Conservation (phyloP, 257 asterid species). For the Solanum infundibuliforme region DNA sequence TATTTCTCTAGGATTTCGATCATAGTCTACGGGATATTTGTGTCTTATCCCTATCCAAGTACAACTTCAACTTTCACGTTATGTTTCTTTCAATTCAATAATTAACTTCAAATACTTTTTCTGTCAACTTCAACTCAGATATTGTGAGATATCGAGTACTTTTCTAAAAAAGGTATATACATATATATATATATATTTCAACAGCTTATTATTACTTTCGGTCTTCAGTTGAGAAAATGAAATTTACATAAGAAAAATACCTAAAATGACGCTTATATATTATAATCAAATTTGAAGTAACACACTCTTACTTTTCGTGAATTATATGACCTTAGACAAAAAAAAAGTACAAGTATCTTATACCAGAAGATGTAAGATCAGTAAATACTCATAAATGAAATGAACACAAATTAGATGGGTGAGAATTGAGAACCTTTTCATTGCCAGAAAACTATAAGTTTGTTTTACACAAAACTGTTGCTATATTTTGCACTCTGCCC, state of each 20-base stretch:
- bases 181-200: not conserved
- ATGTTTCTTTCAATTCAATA: not conserved
- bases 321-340: not conserved
- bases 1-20: too few species aligned
- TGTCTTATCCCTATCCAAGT: too few species aligned
- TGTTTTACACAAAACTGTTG: not conserved
- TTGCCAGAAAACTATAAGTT: not conserved
- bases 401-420: not conserved
- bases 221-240: too few species aligned
- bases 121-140: not conserved
- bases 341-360: not conserved
- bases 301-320: too few species aligned
- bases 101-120: too few species aligned
- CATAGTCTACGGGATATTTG: too few species aligned
- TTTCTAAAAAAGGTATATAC: not conserved
- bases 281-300: too few species aligned
- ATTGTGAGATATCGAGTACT: not conserved
- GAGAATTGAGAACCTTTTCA: not conserved
- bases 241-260: too few species aligned
- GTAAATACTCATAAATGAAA: not conserved
- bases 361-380: not conserved
- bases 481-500: not conserved
- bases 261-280: too few species aligned
- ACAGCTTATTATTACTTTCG: not conserved
- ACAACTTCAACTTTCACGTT: not conserved